Evolutionary conservation across 176 grass and related monocot genomes (phyloP).

Genomic region (Oryza meyeriana): DNA sequence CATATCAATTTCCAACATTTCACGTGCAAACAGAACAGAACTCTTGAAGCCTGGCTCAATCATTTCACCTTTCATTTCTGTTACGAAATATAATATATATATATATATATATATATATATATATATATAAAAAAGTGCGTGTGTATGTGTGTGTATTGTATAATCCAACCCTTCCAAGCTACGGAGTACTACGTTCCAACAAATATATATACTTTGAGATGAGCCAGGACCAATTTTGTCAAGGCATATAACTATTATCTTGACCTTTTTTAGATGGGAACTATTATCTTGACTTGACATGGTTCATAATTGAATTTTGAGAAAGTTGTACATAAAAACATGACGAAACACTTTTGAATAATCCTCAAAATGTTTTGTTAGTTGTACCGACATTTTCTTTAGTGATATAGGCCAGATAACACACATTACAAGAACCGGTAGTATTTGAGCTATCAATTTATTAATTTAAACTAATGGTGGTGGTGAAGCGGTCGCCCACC

Average conservation of each 20-base stretch:
- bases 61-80: background rate
- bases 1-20: background rate
- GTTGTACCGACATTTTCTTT: background rate
- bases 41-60: background rate
- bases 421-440: background rate
- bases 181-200: background rate
- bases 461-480: background rate
- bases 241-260: background rate
- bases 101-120: no score
- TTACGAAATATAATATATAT: no score
- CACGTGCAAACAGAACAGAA: background rate
- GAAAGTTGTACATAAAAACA: background rate
- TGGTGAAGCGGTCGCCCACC: background rate
- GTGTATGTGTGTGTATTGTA: no score
- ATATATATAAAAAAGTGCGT: no score
- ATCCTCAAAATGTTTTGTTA: background rate
- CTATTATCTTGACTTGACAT: background rate
- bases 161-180: background rate
- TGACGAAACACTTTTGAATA: background rate
- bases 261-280: no score
- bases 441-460: background rate
- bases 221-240: background rate
- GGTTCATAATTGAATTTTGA: background rate
- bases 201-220: background rate
- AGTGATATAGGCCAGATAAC: background rate